phyloP scores from a whole-genome alignment of 2,329 filamentous ascomycete species.

The Arthroderma sp. region DNA sequence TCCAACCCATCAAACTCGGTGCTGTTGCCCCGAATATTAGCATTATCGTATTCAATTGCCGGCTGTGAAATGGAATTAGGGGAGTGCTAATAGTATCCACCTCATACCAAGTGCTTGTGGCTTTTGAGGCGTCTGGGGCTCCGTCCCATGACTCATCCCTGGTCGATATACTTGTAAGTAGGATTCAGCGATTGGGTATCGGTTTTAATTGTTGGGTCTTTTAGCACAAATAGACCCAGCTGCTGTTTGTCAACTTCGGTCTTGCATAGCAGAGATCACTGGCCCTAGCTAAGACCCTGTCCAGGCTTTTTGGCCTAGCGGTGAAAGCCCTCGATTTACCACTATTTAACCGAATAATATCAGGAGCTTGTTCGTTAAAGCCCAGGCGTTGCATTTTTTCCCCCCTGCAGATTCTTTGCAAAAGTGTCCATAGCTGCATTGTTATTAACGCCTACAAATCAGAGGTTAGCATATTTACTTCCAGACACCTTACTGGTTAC shows the following conservation, averaged over 20 bases:
- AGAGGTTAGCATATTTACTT: background rate
- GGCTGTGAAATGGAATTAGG: too few species aligned
- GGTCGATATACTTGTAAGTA: background rate
- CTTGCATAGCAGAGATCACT: too few species aligned
- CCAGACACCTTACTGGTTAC: background rate
- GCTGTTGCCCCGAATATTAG: too few species aligned
- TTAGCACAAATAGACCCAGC: background rate
- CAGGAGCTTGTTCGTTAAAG: background rate
- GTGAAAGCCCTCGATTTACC: background rate
- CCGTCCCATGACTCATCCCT: background rate
- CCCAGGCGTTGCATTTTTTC: background rate
- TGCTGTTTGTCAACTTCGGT: background rate
- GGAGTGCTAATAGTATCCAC: background rate
- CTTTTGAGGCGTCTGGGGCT: background rate
- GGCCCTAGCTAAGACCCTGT: too few species aligned
- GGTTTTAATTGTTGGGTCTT: background rate
- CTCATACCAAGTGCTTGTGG: background rate
- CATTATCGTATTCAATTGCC: too few species aligned
- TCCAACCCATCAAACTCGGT: too few species aligned
- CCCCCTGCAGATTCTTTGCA: background rate
- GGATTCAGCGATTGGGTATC: background rate
- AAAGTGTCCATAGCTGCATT: background rate
- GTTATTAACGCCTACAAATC: background rate
- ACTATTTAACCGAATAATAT: background rate
- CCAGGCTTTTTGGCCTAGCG: too few species aligned